Conservation (phyloP, 2,329 filamentous ascomycete genomes). For the Cytospora piceae region DNA sequence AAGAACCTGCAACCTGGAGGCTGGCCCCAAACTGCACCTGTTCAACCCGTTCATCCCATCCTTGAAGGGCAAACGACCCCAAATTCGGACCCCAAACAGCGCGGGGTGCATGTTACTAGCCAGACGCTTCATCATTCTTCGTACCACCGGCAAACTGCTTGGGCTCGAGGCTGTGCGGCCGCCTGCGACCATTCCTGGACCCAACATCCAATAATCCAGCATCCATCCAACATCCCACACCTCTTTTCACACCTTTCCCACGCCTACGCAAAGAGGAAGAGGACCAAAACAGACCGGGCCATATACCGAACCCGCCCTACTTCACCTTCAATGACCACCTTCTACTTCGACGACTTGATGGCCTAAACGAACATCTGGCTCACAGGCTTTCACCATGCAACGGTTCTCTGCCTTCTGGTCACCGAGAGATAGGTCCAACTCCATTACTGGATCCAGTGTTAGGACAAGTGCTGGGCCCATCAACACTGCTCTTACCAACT, state of each 20-base stretch:
- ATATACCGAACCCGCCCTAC: constrained; percentile 6
- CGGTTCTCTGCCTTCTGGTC: constrained; percentile 52
- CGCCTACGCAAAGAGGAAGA: constrained; percentile 1
- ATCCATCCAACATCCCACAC: constrained; percentile 10
- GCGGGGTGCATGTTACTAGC: constrained; percentile 8
- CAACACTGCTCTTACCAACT: constrained; percentile 15
- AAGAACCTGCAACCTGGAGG: constrained; percentile 19
- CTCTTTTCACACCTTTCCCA: neutral
- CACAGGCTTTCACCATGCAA: constrained; percentile 44
- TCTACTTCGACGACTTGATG: constrained; percentile 28
- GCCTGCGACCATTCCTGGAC: constrained; percentile 16
- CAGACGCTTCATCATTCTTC: neutral
- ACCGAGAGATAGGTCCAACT: constrained; percentile 40
- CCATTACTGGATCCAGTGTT: constrained; percentile 11
- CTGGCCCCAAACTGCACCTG: constrained; percentile 18
- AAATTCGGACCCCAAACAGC: constrained; percentile 9
- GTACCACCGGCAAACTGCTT: neutral
- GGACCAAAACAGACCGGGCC: constrained; percentile 10
- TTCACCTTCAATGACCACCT: constrained; percentile 31
- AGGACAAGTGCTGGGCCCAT: neutral
- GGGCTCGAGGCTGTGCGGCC: constrained; percentile 14
- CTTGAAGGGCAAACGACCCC: neutral
- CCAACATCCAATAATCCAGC: constrained; percentile 13
- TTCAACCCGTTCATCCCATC: constrained; percentile 17
- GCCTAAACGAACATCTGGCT: constrained; percentile 23